Evolutionary conservation across 1,284 basidiomycete genomes (phyloP).

Genomic region (Cryptococcus amylolentus): DNA sequence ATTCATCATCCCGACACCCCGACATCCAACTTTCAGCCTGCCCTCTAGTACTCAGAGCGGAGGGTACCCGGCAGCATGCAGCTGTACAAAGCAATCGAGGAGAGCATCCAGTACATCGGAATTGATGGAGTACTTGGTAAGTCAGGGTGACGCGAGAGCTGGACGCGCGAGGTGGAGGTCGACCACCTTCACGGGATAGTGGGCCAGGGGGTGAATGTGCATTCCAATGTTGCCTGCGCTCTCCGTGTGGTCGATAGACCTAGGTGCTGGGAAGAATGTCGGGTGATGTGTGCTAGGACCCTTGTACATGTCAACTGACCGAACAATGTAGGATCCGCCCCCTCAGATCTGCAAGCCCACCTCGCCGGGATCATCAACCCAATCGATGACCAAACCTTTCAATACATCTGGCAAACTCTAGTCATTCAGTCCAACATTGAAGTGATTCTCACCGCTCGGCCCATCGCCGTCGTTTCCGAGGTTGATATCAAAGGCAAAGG

Average conservation of each 20-base stretch:
- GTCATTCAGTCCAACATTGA: background rate
- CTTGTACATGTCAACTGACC: constrained; percentile 4
- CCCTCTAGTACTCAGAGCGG: too few relatives aligned
- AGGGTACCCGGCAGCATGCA: too few relatives aligned
- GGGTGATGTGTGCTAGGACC: too few relatives aligned
- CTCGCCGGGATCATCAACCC: background rate
- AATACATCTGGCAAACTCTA: background rate
- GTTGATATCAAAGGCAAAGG: too few relatives aligned
- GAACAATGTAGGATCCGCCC: constrained; percentile 1
- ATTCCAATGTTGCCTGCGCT: too few relatives aligned
- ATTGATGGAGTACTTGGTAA: constrained; percentile 44
- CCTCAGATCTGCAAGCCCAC: background rate
- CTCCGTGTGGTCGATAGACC: too few relatives aligned
- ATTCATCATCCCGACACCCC: background rate
- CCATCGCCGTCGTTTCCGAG: background rate
- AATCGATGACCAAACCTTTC: background rate
- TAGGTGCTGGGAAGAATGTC: too few relatives aligned
- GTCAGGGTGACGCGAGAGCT: constrained; percentile 15
- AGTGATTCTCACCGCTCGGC: background rate
- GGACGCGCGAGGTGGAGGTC: constrained; percentile 6
- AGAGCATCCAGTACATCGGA: constrained; percentile 40
- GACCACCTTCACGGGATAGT: constrained; percentile 21
- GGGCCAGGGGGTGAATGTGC: constrained; percentile 6
- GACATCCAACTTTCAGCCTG: too few relatives aligned
- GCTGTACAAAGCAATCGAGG: constrained; percentile 21